These are phyloP conservation scores for Solanum sejunctum DNA, from an alignment of 257 asterid species.

Conservation along the genomic window DNA sequence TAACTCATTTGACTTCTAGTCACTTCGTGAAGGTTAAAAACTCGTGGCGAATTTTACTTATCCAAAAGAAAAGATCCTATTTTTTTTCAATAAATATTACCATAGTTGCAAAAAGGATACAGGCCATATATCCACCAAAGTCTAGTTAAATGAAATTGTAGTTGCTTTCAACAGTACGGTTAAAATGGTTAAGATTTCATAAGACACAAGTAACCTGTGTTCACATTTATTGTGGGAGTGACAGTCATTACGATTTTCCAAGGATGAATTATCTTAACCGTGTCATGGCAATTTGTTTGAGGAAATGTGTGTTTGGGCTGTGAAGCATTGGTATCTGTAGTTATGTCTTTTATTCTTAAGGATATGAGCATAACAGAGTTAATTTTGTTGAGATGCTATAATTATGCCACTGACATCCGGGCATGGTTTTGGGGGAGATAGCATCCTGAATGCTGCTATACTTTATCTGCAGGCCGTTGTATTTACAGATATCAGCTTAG, in stretches of 20 bases:
- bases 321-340: neutral
- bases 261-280: neutral
- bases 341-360: neutral
- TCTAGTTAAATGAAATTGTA: neutral
- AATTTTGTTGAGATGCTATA: neutral
- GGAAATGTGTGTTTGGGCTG: neutral
- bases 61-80: neutral
- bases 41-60: neutral
- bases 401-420: neutral
- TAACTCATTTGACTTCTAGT: neutral
- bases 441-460: neutral
- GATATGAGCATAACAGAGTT: neutral
- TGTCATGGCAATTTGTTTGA: neutral
- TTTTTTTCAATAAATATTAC: neutral
- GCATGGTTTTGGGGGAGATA: neutral
- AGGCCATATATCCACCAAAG: neutral
- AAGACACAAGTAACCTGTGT: neutral
- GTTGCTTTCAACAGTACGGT: neutral
- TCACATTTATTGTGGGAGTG: neutral
- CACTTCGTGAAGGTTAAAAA: neutral
- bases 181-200: neutral
- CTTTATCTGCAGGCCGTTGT: slow-evolving; percentile 65
- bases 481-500: slow-evolving; percentile 56
- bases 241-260: neutral
- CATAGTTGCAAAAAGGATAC: neutral